These are phyloP conservation scores for Hylodesmum podocarpum DNA, from an alignment of 306 rosid genomes.

Conservation along the genomic window DNA sequence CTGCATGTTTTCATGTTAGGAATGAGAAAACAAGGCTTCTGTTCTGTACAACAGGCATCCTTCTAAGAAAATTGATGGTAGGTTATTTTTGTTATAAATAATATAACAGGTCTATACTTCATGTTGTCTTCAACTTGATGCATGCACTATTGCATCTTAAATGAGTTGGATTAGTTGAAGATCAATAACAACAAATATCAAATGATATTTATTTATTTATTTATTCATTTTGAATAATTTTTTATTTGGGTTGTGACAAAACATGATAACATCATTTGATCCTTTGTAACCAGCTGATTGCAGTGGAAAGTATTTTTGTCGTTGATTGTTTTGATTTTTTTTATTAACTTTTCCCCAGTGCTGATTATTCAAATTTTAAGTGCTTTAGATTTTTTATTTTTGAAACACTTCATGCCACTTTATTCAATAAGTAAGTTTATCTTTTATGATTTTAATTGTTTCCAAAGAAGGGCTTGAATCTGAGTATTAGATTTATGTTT, in stretches of 20 bases:
- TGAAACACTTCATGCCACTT: not conserved
- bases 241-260: not conserved
- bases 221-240: not conserved
- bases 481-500: not conserved
- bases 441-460: not conserved
- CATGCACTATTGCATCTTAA: not conserved
- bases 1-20: constrained; percentile 46
- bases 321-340: not conserved
- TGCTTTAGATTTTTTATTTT: not conserved
- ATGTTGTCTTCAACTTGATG: constrained; percentile 21
- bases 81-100: constrained; percentile 23
- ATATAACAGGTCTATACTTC: not conserved
- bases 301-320: not conserved
- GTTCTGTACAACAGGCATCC: constrained; percentile 94
- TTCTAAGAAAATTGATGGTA: constrained; percentile 87
- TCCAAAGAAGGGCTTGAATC: not conserved
- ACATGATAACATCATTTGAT: not conserved
- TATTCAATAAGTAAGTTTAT: not conserved
- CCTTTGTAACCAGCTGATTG: not conserved
- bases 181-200: not conserved
- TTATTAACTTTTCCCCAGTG: not conserved
- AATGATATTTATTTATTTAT: not conserved
- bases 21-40: constrained; percentile 87
- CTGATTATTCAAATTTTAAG: not conserved
- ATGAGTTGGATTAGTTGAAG: not conserved